Evolutionary conservation across 345 rosid genomes (phyloP).

Genomic region (Lepidium sativum): DNA sequence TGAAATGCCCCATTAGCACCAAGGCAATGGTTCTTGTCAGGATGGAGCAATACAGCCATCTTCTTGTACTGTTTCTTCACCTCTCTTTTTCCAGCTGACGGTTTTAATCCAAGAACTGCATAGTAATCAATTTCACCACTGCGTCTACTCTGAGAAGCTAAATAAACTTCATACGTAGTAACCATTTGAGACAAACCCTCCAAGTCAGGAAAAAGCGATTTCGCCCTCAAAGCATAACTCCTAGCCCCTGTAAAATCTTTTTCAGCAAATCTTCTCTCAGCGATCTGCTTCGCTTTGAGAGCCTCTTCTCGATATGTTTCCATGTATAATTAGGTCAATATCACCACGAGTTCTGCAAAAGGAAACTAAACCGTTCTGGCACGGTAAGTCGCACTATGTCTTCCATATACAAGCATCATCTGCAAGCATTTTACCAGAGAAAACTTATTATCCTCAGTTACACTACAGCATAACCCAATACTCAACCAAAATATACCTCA

Average conservation of each 20-base stretch:
- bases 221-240: conserved; percentile 76
- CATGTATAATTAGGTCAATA: conserved; percentile 38
- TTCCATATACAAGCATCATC: conserved; percentile 14
- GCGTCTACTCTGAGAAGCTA: conserved; percentile 60
- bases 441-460: neutral
- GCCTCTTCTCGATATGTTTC: conserved; percentile 75
- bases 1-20: conserved; percentile 99
- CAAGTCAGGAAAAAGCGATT: conserved; percentile 58
- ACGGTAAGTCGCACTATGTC: conserved; percentile 27
- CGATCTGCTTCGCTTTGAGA: conserved; percentile 69
- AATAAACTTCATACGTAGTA: conserved; percentile 83
- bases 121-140: conserved; percentile 73
- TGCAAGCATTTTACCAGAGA: neutral
- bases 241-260: conserved; percentile 74
- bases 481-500: conserved; percentile 25
- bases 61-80: conserved; percentile 89
- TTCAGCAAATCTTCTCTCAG: conserved; percentile 76
- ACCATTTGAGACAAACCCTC: conserved; percentile 95
- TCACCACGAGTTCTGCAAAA: conserved; percentile 21
- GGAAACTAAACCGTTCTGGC: conserved; percentile 25
- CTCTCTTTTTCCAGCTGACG: conserved; percentile 72
- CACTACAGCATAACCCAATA: neutral
- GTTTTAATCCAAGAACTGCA: conserved; percentile 84
- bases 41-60: conserved; percentile 90
- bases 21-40: too few relatives aligned